Conservation (phyloP, 2,329 filamentous ascomycete genomes). For the Ceratocystis albifundus region DNA sequence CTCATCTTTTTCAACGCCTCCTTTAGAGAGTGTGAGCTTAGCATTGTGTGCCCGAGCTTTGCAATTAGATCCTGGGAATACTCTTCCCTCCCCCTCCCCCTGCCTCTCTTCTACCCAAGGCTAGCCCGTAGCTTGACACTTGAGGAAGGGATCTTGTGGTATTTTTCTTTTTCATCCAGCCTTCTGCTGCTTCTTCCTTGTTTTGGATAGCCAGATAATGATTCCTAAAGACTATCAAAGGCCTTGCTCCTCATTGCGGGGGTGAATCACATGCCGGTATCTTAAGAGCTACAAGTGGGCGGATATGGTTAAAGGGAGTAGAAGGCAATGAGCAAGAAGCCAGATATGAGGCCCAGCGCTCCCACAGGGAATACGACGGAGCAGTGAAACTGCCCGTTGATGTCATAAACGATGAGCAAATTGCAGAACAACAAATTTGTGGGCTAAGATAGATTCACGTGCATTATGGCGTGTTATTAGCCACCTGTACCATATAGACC, state of each 20-base stretch:
- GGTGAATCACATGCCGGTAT: neutral
- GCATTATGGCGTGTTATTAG: neutral
- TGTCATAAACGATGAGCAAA: neutral
- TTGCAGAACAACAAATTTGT: neutral
- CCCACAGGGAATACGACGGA: neutral
- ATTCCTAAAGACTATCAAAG: neutral
- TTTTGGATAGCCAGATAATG: neutral
- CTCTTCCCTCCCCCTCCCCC: neutral
- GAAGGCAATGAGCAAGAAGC: neutral
- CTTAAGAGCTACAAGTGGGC: neutral
- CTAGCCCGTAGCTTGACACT: too few relatives aligned
- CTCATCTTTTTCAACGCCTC: neutral
- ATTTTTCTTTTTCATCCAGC: too few relatives aligned
- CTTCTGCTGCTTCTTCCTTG: too few relatives aligned
- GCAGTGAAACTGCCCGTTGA: neutral
- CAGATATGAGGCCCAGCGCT: neutral
- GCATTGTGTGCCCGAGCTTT: neutral
- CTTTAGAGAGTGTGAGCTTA: neutral
- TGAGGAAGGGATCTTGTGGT: too few relatives aligned
- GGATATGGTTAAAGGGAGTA: neutral
- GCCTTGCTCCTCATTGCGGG: neutral
- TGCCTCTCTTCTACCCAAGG: too few relatives aligned
- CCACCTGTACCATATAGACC: neutral
- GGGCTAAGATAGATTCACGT: neutral
- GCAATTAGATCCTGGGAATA: neutral